Evolutionary conservation across 106 monocot species (phyloP), one percentile per base, ranked within the genome.

Genomic region (Allium fistulosum): DNA sequence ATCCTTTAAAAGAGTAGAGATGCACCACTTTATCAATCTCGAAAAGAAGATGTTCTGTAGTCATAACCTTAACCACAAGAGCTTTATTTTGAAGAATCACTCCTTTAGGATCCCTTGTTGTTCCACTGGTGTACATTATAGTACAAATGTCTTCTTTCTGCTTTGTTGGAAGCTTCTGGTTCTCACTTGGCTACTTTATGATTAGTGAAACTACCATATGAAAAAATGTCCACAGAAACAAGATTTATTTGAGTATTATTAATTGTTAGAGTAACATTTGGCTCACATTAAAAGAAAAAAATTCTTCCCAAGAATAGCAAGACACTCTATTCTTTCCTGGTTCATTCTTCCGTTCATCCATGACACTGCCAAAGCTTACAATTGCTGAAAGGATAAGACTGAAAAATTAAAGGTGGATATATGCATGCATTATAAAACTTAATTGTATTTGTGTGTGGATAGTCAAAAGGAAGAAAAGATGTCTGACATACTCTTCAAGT

Each of bases 101-200:
- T 58, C 95, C 95, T 46, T 96, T 96, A 6, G 95, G 95, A 15
- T 96, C 91, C 76, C 95, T 91, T 10, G 95, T 96, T 11, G 95
- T 96, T 67, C 95, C 95, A 66, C n/a, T 96, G 28, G 95, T 96
- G 59, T 96, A 96, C 91, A 96, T 96, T 70, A 91, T 88, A 56
- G 88, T 91, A 78, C 91, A 88, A n/a, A 88, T 76, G 64, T 91
- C 85, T 18, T 91, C 86, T 79, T 77, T 91, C 18, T 49, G 48
- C 59, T 86, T 91, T 50, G 57, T n/a, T 16, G 91, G 91, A 71
- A 88, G 83, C 56, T 37, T 72, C 18, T 11, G 65, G 15, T 57
- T 70, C 3, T 7, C 53, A 63, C 58, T 84, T 60, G 17, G 88
- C 95, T 96, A 48, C 22, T 22, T 22, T 22, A 22, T 22, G 22